Conservation (phyloP, 1,284 basidiomycete species). For the Phellopilus nigrolimitatus region DNA sequence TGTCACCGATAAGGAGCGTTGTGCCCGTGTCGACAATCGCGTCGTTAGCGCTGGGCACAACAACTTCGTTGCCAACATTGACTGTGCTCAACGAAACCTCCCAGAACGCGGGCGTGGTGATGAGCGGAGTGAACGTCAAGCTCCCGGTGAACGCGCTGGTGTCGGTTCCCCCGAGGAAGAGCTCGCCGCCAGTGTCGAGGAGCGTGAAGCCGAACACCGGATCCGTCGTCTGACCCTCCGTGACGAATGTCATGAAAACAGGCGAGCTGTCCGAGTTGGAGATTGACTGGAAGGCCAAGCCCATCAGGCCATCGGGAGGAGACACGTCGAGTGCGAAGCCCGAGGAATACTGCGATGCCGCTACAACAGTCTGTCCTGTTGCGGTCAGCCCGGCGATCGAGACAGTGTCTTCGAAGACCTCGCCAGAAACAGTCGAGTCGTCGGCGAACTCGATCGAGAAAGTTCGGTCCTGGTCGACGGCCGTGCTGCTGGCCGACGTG, state of each 20-base stretch:
- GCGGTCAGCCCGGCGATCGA: constrained; percentile 24
- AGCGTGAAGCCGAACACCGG: constrained; percentile 47
- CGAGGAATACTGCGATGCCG: constrained; percentile 41
- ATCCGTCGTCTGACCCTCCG: constrained; percentile 30
- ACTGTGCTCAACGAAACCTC: constrained; percentile 26
- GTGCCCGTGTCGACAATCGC: constrained; percentile 35
- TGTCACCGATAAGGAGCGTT: constrained; percentile 51
- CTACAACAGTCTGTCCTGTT: constrained; percentile 31
- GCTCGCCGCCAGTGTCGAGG: constrained; percentile 41
- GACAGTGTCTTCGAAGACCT: constrained; percentile 26
- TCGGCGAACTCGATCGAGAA: constrained; percentile 23
- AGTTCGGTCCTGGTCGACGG: constrained; percentile 16
- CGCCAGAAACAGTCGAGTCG: constrained; percentile 22
- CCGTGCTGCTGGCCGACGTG: constrained; percentile 17
- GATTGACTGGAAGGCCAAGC: constrained; percentile 28
- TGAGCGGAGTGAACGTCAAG: constrained; percentile 16
- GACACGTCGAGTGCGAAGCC: constrained; percentile 34
- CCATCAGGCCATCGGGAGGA: constrained; percentile 43
- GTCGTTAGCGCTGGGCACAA: constrained; percentile 16
- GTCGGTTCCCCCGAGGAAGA: constrained; percentile 49
- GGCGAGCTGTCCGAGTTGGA: constrained; percentile 23
- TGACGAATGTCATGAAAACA: constrained; percentile 30
- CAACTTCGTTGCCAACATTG: constrained; percentile 22
- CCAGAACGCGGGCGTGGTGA: constrained; percentile 28
- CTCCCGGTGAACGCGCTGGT: constrained; percentile 16